Evolutionary conservation across 1,284 basidiomycete genomes (phyloP), one percentile per base, ranked within the genome.

Genomic region (Cutaneotrichosporon curvatum): DNA sequence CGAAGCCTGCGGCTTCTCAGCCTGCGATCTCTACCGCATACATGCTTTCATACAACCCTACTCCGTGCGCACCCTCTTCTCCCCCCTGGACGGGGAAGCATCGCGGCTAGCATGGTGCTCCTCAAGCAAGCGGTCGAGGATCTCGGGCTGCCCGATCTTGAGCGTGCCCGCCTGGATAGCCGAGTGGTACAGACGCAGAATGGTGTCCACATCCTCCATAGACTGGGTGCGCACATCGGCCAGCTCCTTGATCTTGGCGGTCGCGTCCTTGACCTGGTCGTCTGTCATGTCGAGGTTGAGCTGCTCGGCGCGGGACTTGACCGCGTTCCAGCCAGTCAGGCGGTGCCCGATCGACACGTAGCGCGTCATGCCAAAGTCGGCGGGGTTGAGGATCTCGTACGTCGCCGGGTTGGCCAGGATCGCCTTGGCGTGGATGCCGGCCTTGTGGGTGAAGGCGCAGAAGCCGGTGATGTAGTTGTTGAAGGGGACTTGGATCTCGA

Each of bases 371-470:
- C 94, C 94, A 68, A 98, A 98, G 77, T 98, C 94, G 72, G 94
- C 89, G 40, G 89, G 95, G 82, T 87, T 95, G 53, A 79, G 73
- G 49, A 76, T 76, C 68, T 76, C 75, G 63, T 98, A 99, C 10
- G 95, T 99, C 63, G 86, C 89, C 1, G 95, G 95, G 80, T 99
- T 98, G 78, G 97, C 97, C 48, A 99, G 81, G 73, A 99, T 99
- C 35, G 95, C 95, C 80, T 99, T 99, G 76, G 95, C 95, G 74
- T 99, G 95, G 61, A 99, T 99, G 73, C 95, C 95, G 25, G 95
- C 95, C 83, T 99, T 98, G 84, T 98, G 95, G 21, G 95, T 99
- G 77, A 99, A 99, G 16, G 95, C 95, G 70, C 95, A 98, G 76
- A 97, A 98, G 23, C 95, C 95, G 47, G 78, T 80, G 61, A 80